Evolutionary conservation across 2,329 filamentous ascomycete genomes (phyloP).

Genomic region (Aureobasidium melanogenum): DNA sequence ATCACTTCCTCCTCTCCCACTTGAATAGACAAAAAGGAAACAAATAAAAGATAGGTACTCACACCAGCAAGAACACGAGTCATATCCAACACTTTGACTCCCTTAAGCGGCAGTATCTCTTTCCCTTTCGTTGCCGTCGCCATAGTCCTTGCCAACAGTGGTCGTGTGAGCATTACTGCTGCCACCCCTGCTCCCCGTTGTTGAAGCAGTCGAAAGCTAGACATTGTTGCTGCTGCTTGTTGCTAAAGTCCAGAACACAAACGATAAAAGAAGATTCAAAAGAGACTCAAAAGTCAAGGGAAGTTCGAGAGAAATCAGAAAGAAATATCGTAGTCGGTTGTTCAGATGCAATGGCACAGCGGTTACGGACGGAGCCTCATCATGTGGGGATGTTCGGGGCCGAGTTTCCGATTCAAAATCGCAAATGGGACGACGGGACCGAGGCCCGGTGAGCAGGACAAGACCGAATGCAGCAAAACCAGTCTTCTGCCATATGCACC

Average conservation of each 20-base stretch:
- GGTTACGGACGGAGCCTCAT: not conserved
- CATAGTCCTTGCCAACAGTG: not conserved
- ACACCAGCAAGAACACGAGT: slow-evolving; percentile 91
- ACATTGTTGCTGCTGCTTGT: not conserved
- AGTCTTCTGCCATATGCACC: too few relatives aligned
- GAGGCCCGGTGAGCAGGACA: not conserved
- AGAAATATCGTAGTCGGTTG: too few relatives aligned
- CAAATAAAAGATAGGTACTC: slow-evolving; percentile 17
- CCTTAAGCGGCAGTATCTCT: slow-evolving; percentile 58
- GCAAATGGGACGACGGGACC: not conserved
- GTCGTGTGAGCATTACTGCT: not conserved
- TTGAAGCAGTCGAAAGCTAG: too few relatives aligned
- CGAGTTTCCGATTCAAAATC: not conserved
- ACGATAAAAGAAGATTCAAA: too few relatives aligned
- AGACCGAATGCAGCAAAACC: too few relatives aligned
- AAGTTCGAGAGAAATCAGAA: not conserved
- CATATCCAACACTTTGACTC: slow-evolving; percentile 89
- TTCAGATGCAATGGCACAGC: too few relatives aligned
- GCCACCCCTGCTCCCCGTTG: not conserved
- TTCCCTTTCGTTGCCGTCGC: slow-evolving; percentile 30
- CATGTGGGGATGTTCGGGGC: not conserved
- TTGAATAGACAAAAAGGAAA: not conserved
- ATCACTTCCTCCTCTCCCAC: too few relatives aligned
- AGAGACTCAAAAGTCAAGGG: too few relatives aligned
- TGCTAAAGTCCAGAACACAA: not conserved